Evolutionary conservation across 768 basidiomycete species (phyloP), one percentile per base, ranked within the genome.

Genomic region (Psilocybe cyanescens): DNA sequence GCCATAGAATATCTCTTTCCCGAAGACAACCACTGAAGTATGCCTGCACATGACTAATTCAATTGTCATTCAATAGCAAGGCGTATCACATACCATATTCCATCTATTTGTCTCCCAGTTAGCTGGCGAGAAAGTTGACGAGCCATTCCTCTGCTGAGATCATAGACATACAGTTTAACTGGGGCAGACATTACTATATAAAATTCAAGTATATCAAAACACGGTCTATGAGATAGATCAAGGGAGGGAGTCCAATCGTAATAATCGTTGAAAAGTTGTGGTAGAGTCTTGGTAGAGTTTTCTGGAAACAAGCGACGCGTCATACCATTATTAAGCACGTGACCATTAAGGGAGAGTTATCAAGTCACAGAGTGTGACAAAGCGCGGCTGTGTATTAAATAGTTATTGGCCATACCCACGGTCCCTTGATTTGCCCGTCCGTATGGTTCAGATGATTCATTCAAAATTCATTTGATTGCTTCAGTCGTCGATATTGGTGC

Each of bases 131-230:
- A 96, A 37, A 97, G 76, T 62, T 87, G 84, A 57, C 83, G 81
- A 5, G 94, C 96, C 68, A 97, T 80, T 45, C 95, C 95, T 69
- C 89, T 87, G 74, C 89, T 95, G 56, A 97, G 87, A 69, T 97
- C 95, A 74, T 97, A 97, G 1, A 97, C 86, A 70, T 95, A 95
- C 28, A 97, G 83, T 66, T 92, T 79, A 16, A 97, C 94, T n/a
- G 71, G 69, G 9, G 33, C 17, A 7, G 71, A 58, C 57, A 76
- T 72, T 73, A 24, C 24, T 12, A 12, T 44, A 44, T 16, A 44
- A n/a, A 16, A 12, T 44, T 5, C 14, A 12, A 35, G 33, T 35
- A 35, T 7, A 11, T 6, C 11, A 7, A 11, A 35, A 11, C 11
- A 7, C 11, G 33, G 33, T 35, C 33, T 35, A 35, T 35, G 33